Evolutionary conservation across 306 rosid genomes (phyloP).

Genomic region (Canavalia ensiformis): DNA sequence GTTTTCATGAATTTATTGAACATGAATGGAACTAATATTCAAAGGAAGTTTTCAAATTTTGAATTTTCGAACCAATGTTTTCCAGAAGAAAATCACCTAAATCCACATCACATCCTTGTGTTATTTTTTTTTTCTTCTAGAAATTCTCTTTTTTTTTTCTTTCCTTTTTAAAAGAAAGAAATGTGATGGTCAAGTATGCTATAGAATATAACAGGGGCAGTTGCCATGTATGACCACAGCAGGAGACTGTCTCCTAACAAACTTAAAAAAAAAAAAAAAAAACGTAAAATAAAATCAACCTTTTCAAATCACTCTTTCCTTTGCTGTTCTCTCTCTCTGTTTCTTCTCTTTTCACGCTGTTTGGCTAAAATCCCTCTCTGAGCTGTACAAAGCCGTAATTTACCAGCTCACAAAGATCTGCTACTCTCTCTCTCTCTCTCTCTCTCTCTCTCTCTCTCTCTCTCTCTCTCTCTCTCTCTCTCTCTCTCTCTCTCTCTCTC

Average conservation of each 20-base stretch:
- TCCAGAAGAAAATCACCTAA: background rate
- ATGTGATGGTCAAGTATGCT: conserved; percentile 25
- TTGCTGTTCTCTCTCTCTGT: background rate
- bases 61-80: background rate
- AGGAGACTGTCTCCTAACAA: conserved; percentile 38
- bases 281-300: conserved; percentile 6
- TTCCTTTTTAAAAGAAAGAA: background rate
- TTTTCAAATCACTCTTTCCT: background rate
- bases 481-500: conserved; percentile 41
- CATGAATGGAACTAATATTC: background rate
- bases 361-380: conserved; percentile 49
- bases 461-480: conserved; percentile 42
- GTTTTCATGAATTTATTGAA: too few relatives aligned
- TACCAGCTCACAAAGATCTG: conserved; percentile 56
- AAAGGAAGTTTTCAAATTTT: background rate
- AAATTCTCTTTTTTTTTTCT: background rate
- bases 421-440: conserved; percentile 29
- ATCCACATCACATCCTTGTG: background rate
- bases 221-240: conserved; percentile 58
- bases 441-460: conserved; percentile 49
- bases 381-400: conserved; percentile 63
- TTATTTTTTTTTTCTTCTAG: background rate
- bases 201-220: conserved; percentile 16
- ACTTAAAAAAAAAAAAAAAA: background rate
- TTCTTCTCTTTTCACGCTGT: background rate